Percentiles rank a stretch among this genome's conserved stretches.
Evolutionary conservation across 148 eudicot species (phyloP).

Genomic region (Pouteria glomerata): DNA sequence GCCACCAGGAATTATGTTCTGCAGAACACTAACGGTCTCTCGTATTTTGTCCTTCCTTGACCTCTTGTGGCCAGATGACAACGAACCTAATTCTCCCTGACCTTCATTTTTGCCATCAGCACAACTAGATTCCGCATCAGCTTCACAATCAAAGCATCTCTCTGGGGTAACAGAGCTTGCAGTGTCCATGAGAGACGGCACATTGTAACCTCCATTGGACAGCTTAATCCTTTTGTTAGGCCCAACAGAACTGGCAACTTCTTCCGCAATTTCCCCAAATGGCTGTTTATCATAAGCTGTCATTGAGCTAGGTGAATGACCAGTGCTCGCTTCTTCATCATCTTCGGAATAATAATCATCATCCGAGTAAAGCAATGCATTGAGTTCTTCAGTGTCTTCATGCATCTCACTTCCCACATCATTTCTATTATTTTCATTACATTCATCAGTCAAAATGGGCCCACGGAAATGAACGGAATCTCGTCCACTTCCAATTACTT

Average conservation of each 20-base stretch:
- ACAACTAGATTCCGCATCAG: constrained; percentile 77
- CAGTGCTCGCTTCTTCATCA: constrained; percentile 77
- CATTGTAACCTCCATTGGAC: constrained; percentile 24
- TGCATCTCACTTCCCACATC: constrained; percentile 51
- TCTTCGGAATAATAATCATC: constrained; percentile 52
- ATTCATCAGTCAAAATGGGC: constrained; percentile 34
- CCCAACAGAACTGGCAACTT: constrained; percentile 57
- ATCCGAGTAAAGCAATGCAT: constrained; percentile 88
- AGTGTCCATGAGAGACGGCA: constrained; percentile 31
- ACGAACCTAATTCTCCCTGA: constrained; percentile 17
- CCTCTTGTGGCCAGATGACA: constrained; percentile 38
- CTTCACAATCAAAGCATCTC: constrained; percentile 30
- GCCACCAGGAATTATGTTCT: constrained; percentile 61
- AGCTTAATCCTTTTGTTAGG: constrained; percentile 51
- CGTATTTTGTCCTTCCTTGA: constrained; percentile 48
- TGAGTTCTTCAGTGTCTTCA: constrained; percentile 82
- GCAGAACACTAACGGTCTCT: constrained; percentile 55
- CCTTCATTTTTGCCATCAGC: constrained; percentile 23
- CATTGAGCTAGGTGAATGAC: constrained; percentile 80
- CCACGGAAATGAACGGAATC: constrained; percentile 15
- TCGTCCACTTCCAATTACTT: constrained; percentile 17
- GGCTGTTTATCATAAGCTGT: constrained; percentile 38
- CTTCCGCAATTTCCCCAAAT: constrained; percentile 48
- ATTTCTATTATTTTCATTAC: constrained; percentile 23
- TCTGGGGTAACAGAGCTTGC: constrained; percentile 24